phyloP scores from a whole-genome alignment of 75 land plant genomes.

The Cunninghamia lanceolata region DNA sequence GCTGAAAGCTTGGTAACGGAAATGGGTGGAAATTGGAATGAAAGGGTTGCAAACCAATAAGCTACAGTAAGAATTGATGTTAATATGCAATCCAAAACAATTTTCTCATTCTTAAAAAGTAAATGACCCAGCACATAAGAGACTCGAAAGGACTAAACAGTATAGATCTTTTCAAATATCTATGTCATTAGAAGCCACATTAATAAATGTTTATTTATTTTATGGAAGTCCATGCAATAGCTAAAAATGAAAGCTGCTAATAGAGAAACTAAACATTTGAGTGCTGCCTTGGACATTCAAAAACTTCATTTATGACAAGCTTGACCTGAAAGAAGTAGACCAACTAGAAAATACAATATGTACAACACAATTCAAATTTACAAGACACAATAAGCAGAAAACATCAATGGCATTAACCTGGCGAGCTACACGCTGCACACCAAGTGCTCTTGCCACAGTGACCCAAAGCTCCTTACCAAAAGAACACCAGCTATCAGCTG shows the following conservation, averaged over 20 bases:
- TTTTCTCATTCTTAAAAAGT: not conserved
- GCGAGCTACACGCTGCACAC: slow-evolving; percentile 71
- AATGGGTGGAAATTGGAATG: not conserved
- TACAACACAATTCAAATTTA: not conserved
- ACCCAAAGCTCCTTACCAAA: slow-evolving; percentile 64
- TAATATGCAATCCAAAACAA: not conserved
- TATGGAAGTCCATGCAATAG: not conserved
- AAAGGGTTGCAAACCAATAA: not conserved
- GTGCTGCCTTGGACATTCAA: not conserved
- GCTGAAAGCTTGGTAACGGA: not conserved
- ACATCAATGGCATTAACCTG: slow-evolving; percentile 47
- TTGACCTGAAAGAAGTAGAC: not conserved
- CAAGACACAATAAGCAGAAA: not conserved
- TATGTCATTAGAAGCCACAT: not conserved
- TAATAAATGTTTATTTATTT: not conserved
- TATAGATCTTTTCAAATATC: not conserved
- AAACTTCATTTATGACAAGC: not conserved
- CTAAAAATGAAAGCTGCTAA: not conserved
- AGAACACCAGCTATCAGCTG: slow-evolving; percentile 58
- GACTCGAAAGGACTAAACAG: not conserved
- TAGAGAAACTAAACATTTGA: not conserved
- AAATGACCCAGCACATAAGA: not conserved
- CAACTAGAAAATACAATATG: not conserved
- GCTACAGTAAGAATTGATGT: too few species aligned
- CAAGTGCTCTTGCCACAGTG: slow-evolving; percentile 57